These are phyloP conservation scores for Ceratocystis huliohia DNA, from an alignment of 2,329 filamentous ascomycete genomes.

Conservation along the genomic window DNA sequence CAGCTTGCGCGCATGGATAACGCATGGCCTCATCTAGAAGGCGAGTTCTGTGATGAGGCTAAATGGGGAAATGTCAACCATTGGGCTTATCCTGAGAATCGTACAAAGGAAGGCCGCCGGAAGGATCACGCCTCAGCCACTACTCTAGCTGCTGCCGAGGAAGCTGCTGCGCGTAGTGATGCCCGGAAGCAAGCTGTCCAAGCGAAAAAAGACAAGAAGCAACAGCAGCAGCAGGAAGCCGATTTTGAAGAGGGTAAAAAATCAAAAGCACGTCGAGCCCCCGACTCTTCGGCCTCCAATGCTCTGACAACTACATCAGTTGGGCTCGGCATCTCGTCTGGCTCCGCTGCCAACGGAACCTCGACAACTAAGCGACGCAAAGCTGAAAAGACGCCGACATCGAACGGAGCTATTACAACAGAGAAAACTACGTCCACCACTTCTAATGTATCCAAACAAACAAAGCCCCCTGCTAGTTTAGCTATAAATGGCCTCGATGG, in stretches of 20 bases:
- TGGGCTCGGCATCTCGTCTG: constrained; percentile 51
- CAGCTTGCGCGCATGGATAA: constrained; percentile 76
- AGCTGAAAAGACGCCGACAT: constrained; percentile 48
- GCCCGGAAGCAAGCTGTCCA: constrained; percentile 69
- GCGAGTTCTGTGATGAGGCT: constrained; percentile 87
- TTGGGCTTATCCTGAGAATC: constrained; percentile 89
- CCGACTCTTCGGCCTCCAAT: constrained; percentile 35
- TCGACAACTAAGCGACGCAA: constrained; percentile 65
- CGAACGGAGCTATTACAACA: background rate
- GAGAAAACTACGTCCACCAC: constrained; percentile 37
- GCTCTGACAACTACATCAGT: constrained; percentile 41
- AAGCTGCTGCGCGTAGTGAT: constrained; percentile 73
- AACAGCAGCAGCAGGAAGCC: constrained; percentile 44
- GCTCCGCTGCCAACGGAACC: constrained; percentile 29
- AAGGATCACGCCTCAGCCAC: constrained; percentile 71
- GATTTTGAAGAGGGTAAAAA: constrained; percentile 38
- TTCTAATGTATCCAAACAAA: constrained; percentile 34
- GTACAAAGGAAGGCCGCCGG: constrained; percentile 60
- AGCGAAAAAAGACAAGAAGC: constrained; percentile 59
- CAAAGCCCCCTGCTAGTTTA: constrained; percentile 48
- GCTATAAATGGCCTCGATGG: constrained; percentile 55
- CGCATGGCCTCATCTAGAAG: constrained; percentile 73
- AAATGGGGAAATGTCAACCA: constrained; percentile 83
- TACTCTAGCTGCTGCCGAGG: constrained; percentile 64
- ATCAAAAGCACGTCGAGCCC: constrained; percentile 37